Percentiles rank a stretch among this genome's conserved stretches.
These are phyloP conservation scores for Eucalyptus camaldulensis DNA, from an alignment of 345 rosid species.

Conservation along the genomic window DNA sequence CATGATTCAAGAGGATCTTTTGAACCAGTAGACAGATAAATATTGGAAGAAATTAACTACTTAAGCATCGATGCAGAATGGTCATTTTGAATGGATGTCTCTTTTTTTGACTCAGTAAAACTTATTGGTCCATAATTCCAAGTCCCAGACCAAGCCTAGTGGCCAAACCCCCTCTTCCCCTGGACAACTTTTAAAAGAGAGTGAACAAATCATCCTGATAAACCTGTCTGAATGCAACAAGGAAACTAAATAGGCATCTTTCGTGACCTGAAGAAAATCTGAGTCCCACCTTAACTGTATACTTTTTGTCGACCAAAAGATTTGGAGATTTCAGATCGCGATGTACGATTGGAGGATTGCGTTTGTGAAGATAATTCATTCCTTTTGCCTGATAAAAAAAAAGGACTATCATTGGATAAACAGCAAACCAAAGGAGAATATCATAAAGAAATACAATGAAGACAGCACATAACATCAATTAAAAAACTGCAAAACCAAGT, in stretches of 20 bases:
- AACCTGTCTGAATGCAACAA: neutral
- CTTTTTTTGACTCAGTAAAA: neutral
- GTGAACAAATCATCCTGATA: neutral
- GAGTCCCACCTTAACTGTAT: conserved; percentile 74
- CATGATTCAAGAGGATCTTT: neutral
- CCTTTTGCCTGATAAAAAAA: conserved; percentile 77
- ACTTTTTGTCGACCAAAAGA: conserved; percentile 93
- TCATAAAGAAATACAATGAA: neutral
- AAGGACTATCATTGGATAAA: neutral
- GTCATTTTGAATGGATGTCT: neutral
- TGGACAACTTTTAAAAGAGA: neutral
- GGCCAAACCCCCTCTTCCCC: neutral
- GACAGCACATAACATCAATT: neutral
- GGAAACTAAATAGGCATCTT: neutral
- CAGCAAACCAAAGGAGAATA: neutral
- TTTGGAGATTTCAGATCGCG: conserved; percentile 98
- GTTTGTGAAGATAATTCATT: conserved; percentile 97
- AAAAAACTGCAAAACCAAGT: neutral
- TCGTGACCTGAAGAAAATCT: neutral
- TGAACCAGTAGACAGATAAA: neutral
- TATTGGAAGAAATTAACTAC: neutral
- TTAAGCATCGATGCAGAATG: neutral
- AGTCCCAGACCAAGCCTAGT: neutral
- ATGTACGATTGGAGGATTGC: conserved; percentile 93
- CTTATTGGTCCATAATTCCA: neutral